Evolutionary conservation across 176 grass and related monocot species (phyloP), one percentile per base, ranked within the genome.

Genomic region (Rhipidocladum racemiflorum): DNA sequence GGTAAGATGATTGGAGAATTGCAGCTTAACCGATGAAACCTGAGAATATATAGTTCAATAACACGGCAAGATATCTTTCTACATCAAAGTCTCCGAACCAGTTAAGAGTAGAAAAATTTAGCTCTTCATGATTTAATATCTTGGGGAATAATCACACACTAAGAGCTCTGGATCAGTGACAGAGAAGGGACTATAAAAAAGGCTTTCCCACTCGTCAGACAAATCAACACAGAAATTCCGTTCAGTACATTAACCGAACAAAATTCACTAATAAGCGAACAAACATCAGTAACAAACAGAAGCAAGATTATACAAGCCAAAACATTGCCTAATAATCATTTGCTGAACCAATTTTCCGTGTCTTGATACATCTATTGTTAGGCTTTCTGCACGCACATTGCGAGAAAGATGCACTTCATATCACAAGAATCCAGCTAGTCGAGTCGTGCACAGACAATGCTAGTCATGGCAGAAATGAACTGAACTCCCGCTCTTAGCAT

Each of bases 401-500:
- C 64, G 18, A 75, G 75, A 82, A 85, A 51, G 79, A 74, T 54
- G 76, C 38, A 40, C 49, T 40, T 66, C 23, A 75, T 65, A 35
- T 57, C 84, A 84, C 35, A 57, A 85, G 75, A 85, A 85, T 72
- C 64, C 75, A 68, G 67, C 67, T 89, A 76, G 18, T 68, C 34
- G 45, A 76, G 18, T 68, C 34, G 45, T 72, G 77, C 74, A 76
- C 57, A 81, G 81, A 84, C 74, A 86, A 82, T 83, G 90, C 88
- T 87, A 92, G 90, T 97, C 95, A 97, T 88, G 72, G 92, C 86
- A 91, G 90, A 87, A 84, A 77, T 44, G 72, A 61, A 62, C 78
- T 46, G 35, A 91, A 68, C 86, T 80, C 69, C 84, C 25, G 64
- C 95, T 94, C 92, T 88, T 94, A 97, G 92, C 90, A 87, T 75